Evolutionary conservation across 2,329 filamentous ascomycete species (phyloP).

Genomic region (Ophiostoma quercus): DNA sequence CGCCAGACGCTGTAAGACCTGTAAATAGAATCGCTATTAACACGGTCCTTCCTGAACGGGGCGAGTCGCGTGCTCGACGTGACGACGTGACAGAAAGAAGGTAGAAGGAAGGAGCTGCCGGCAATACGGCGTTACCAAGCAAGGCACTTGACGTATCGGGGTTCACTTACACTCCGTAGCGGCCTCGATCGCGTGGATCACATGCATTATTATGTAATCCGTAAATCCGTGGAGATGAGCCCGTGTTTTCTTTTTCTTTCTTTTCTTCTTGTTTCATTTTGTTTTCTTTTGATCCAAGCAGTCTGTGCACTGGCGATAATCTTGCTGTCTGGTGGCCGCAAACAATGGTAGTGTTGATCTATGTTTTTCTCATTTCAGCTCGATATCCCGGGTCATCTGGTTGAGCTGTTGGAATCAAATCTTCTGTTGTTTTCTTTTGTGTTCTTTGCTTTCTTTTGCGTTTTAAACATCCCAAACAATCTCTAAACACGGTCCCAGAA

Average conservation of each 20-base stretch:
- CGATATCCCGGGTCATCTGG: too few species aligned
- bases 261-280: not conserved
- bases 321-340: too few species aligned
- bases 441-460: not conserved
- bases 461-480: not conserved
- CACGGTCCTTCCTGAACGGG: not conserved
- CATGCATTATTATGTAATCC: slow-evolving; percentile 3
- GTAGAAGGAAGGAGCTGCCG: not conserved
- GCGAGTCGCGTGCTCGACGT: not conserved
- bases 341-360: too few species aligned
- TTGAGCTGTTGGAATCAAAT: not conserved
- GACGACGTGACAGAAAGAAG: not conserved
- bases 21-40: too few species aligned
- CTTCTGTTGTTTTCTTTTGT: not conserved
- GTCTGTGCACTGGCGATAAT: too few species aligned
- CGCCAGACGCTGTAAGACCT: not conserved
- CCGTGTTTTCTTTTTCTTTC: not conserved
- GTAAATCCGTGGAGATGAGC: not conserved
- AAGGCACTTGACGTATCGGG: not conserved
- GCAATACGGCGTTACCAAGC: not conserved
- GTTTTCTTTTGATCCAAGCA: too few species aligned
- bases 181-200: not conserved
- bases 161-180: slow-evolving; percentile 8
- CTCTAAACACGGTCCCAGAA: not conserved
- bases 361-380: too few species aligned